Conservation (phyloP, 1,284 basidiomycete genomes). For the Ganoderma multipileum region DNA sequence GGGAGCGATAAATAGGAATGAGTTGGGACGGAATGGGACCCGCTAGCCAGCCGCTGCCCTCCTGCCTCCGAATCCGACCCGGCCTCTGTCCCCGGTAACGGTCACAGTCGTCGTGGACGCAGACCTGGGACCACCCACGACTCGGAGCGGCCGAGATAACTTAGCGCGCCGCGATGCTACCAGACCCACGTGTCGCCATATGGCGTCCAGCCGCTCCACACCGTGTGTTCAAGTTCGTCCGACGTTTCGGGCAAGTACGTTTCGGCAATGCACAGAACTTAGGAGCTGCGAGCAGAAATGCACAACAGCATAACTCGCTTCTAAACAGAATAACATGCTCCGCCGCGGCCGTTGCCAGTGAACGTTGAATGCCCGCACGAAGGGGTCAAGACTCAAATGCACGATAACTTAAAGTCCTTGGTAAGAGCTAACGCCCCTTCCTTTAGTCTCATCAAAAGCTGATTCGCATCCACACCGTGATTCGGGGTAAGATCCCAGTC, state of each 20-base stretch:
- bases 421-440: not conserved
- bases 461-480: not conserved
- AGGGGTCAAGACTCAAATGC: not conserved
- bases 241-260: not conserved
- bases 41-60: constrained; percentile 1
- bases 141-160: constrained; percentile 7
- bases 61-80: constrained; percentile 13
- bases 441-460: not conserved
- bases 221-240: not conserved
- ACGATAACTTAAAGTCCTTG: not conserved
- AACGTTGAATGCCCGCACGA: not conserved
- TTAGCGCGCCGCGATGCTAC: not conserved
- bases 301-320: too few species aligned
- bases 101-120: constrained; percentile 4
- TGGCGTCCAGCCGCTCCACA: constrained; percentile 1
- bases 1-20: constrained; percentile 24
- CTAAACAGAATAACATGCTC: too few species aligned
- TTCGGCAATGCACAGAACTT: not conserved
- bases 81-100: constrained; percentile 14
- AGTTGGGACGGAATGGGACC: constrained; percentile 26
- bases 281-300: not conserved
- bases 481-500: not conserved
- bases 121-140: not conserved
- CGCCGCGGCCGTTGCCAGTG: too few species aligned
- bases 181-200: constrained; percentile 14